These are phyloP conservation scores for Auriscalpium microsporum DNA, from an alignment of 768 basidiomycete genomes.

Conservation along the genomic window DNA sequence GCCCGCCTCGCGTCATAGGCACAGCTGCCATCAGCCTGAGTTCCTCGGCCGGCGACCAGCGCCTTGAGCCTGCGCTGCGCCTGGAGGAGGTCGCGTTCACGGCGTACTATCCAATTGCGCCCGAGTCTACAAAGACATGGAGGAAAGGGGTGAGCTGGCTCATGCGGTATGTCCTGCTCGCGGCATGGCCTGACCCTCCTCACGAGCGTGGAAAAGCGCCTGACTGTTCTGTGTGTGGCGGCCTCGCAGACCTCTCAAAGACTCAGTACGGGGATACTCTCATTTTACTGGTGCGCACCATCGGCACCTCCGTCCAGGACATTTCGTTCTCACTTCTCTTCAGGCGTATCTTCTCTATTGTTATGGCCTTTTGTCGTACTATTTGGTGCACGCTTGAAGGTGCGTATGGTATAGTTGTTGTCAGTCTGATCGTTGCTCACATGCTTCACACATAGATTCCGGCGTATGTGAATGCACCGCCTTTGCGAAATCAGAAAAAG, in stretches of 20 bases:
- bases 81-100: conserved; percentile 10
- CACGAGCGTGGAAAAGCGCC: neutral
- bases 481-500: neutral
- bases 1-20: conserved; percentile 1
- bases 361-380: conserved; percentile 5
- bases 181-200: neutral
- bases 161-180: conserved; percentile 2
- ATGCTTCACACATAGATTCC: neutral
- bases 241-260: conserved; percentile 2
- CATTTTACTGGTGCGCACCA: conserved; percentile 1
- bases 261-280: conserved; percentile 8
- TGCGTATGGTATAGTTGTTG: neutral
- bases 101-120: conserved; percentile 6
- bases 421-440: too few relatives aligned
- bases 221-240: neutral
- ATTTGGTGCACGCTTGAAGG: conserved; percentile 8
- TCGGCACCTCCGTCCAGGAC: neutral
- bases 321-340: neutral
- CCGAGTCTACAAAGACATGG: neutral
- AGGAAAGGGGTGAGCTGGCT: conserved; percentile 7
- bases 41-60: neutral
- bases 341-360: neutral
- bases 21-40: neutral
- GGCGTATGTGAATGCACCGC: conserved; percentile 6
- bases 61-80: neutral